Conservation (phyloP, 129 eudicot genomes). For the Ambrosia artemisiifolia region DNA sequence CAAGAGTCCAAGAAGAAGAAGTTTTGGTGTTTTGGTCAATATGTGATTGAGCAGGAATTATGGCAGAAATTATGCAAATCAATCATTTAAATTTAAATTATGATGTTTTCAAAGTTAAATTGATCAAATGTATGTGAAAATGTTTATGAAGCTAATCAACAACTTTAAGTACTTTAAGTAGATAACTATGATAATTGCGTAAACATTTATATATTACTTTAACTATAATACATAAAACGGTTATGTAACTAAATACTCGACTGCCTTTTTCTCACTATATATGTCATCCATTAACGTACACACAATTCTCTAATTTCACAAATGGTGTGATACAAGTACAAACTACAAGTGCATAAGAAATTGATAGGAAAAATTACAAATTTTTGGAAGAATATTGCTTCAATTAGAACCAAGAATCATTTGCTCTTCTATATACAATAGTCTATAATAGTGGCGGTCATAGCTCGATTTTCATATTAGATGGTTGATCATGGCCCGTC, state of each 20-base stretch:
- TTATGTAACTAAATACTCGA: no score
- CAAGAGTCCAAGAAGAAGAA: slow-evolving; percentile 21
- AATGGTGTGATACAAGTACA: slow-evolving; percentile 15
- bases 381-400: slow-evolving; percentile 27
- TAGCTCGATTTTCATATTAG: slow-evolving; percentile 69
- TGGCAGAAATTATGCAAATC: slow-evolving; percentile 27
- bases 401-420: slow-evolving; percentile 37
- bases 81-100: neutral
- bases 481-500: slow-evolving; percentile 29
- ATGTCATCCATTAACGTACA: no score
- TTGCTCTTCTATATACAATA: slow-evolving; percentile 45
- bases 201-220: no score
- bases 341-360: slow-evolving; percentile 33
- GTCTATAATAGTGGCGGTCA: slow-evolving; percentile 35
- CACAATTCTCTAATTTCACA: slow-evolving; percentile 5
- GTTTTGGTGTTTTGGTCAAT: slow-evolving; percentile 25
- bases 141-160: no score
- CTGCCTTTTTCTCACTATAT: no score
- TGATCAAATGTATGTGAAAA: neutral
- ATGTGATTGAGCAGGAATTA: slow-evolving; percentile 28
- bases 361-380: slow-evolving; percentile 22
- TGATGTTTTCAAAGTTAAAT: neutral
- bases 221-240: no score
- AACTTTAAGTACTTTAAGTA: no score
- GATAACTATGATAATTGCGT: no score